Conservation (phyloP, 139 green algal genomes). For the Auxenochlorella pyrenoidosa region DNA sequence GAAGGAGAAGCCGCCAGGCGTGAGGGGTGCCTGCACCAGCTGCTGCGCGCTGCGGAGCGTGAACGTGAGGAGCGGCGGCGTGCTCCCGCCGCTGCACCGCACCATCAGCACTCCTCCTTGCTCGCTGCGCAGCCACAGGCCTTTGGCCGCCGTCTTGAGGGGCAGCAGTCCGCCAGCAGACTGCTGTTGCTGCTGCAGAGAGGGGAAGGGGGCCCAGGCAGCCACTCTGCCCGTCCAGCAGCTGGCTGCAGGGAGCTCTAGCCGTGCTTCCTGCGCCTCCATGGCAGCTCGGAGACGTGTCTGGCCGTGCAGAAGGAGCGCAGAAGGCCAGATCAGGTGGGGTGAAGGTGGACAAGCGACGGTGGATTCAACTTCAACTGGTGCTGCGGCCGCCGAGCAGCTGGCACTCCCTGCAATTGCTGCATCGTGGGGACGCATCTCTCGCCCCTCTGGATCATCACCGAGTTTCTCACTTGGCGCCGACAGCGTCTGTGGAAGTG, state of each 20-base stretch:
- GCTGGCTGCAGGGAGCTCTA: background rate
- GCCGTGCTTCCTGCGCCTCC: background rate
- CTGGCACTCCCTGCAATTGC: no score
- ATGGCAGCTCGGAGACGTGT: no score
- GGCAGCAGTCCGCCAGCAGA: background rate
- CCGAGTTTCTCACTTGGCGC: no score
- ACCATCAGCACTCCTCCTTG: conserved; percentile 7
- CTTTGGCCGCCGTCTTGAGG: conserved; percentile 5
- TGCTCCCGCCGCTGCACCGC: background rate
- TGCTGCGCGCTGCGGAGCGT: background rate
- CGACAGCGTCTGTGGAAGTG: no score
- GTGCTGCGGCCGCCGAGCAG: no score
- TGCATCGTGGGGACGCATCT: no score
- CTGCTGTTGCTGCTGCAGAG: background rate
- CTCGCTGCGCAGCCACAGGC: conserved; percentile 26
- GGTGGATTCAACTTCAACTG: no score
- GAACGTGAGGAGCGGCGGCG: conserved; percentile 21
- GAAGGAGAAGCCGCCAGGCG: conserved; percentile 5
- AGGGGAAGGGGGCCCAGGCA: conserved; percentile 19
- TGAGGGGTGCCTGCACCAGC: conserved; percentile 12
- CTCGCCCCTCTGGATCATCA: no score
- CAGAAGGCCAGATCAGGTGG: background rate
- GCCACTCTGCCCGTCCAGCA: conserved; percentile 14
- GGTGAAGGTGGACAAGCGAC: background rate
- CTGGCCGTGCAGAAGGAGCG: no score